Percentiles rank a stretch among this genome's conserved stretches.
Conservation (phyloP, 768 basidiomycete species). For the Astraeus odoratus region DNA sequence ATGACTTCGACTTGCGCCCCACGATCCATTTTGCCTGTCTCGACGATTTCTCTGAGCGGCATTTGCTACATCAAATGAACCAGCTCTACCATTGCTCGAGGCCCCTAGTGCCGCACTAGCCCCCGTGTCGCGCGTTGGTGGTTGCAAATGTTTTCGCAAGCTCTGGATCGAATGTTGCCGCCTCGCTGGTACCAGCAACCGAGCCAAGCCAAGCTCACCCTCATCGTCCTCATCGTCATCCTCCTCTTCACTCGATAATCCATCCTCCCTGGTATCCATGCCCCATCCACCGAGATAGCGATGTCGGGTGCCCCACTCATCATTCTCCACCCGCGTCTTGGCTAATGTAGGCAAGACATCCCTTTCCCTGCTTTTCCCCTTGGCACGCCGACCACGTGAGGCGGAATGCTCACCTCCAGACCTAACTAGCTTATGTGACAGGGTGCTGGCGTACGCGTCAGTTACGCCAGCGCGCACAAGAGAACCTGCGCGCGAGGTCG, state of each 20-base stretch:
- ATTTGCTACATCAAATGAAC: constrained; percentile 10
- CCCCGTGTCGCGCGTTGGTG: constrained; percentile 6
- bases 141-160: constrained; percentile 54
- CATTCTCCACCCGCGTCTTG: constrained; percentile 54
- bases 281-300: constrained; percentile 29
- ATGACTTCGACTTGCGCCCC: constrained; percentile 14
- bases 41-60: not conserved
- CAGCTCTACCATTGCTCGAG: constrained; percentile 13
- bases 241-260: constrained; percentile 16
- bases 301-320: constrained; percentile 39
- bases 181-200: constrained; percentile 62
- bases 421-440: constrained; percentile 16
- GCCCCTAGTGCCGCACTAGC: constrained; percentile 11
- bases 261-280: constrained; percentile 14
- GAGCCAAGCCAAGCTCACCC: constrained; percentile 58
- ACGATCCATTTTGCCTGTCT: constrained; percentile 17
- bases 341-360: constrained; percentile 53
- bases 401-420: constrained; percentile 18
- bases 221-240: constrained; percentile 37
- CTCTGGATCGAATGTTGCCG: constrained; percentile 71
- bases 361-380: constrained; percentile 25
- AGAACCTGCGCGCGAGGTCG: constrained; percentile 55
- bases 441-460: constrained; percentile 9
- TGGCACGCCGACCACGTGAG: constrained; percentile 15
- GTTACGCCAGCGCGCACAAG: constrained; percentile 23